These are phyloP conservation scores for Suillus placidus DNA, from an alignment of 768 basidiomycete genomes.

Conservation along the genomic window DNA sequence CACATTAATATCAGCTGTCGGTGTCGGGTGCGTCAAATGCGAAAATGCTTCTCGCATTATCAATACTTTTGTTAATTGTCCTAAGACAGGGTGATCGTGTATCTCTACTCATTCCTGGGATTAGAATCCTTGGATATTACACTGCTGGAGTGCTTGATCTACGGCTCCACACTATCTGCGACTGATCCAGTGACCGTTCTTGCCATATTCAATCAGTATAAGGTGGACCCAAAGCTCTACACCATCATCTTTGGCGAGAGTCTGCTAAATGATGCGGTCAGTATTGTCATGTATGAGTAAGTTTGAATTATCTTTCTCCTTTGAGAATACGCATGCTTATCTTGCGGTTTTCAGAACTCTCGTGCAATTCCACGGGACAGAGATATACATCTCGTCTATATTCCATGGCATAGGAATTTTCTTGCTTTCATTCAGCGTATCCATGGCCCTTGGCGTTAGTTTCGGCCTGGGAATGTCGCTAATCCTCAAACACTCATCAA, in stretches of 20 bases:
- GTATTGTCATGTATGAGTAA: conserved; percentile 99
- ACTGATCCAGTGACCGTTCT: conserved; percentile 98
- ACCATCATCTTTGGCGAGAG: conserved; percentile 97
- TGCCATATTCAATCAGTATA: conserved; percentile 97
- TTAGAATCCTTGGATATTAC: conserved; percentile 86
- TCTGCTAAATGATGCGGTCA: conserved; percentile 96
- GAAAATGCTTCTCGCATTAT: neutral
- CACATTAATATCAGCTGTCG: conserved; percentile 95
- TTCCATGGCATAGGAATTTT: conserved; percentile 99
- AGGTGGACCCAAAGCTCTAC: conserved; percentile 98
- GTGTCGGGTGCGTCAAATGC: conserved; percentile 75
- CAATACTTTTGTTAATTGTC: conserved; percentile 44
- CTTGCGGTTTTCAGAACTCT: conserved; percentile 62
- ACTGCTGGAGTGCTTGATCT: conserved; percentile 91
- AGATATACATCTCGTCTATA: conserved; percentile 83
- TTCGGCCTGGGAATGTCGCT: conserved; percentile 93
- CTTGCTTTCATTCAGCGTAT: conserved; percentile 91
- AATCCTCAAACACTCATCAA: conserved; percentile 90
- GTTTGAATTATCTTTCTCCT: conserved; percentile 37
- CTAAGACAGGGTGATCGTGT: conserved; percentile 82
- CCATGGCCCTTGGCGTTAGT: conserved; percentile 89
- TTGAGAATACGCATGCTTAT: conserved; percentile 8
- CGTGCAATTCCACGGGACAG: conserved; percentile 86
- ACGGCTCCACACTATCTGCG: conserved; percentile 95
- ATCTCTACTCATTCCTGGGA: conserved; percentile 91